A percentile compares a stretch with the other conserved stretches of the same genome.
Evolutionary conservation across 164 flowering plant species (phyloP).

Genomic region (Tetrastigma voinierianum): DNA sequence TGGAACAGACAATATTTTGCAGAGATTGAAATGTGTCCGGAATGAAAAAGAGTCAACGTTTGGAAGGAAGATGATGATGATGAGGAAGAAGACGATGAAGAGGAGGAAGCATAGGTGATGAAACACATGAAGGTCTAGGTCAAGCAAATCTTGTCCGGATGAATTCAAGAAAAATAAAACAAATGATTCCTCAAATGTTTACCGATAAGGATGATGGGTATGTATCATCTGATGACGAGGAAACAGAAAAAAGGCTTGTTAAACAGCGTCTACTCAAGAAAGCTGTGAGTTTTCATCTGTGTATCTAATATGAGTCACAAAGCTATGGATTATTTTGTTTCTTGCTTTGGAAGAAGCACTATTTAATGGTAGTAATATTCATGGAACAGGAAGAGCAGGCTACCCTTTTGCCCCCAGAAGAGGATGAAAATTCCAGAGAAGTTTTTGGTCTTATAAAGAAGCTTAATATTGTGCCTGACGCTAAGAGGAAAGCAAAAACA

Average conservation of each 20-base stretch:
- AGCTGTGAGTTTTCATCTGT: slow-evolving; percentile 54
- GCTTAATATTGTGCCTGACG: slow-evolving; percentile 60
- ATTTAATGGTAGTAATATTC: no score
- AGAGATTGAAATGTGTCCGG: slow-evolving; percentile 53
- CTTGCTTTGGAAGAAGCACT: no score
- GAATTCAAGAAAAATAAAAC: slow-evolving; percentile 53
- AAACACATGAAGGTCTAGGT: slow-evolving; percentile 24
- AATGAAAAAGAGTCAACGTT: slow-evolving; percentile 29
- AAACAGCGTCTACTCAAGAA: slow-evolving; percentile 47
- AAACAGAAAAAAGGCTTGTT: slow-evolving; percentile 46
- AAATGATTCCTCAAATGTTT: slow-evolving; percentile 74
- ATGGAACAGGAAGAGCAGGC: slow-evolving; percentile 51
- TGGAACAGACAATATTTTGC: slow-evolving; percentile 78
- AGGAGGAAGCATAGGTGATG: slow-evolving; percentile 38
- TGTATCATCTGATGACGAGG: slow-evolving; percentile 85
- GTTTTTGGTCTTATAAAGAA: slow-evolving; percentile 84
- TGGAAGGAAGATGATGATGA: slow-evolving; percentile 34
- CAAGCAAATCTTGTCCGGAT: slow-evolving; percentile 30
- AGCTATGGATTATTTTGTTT: no score
- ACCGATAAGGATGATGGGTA: slow-evolving; percentile 66
- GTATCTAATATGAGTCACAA: no score
- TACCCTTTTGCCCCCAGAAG: slow-evolving; percentile 50
- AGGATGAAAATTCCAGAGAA: slow-evolving; percentile 73
- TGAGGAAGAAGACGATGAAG: slow-evolving; percentile 33
- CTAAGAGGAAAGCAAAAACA: slow-evolving; percentile 59